Evolutionary conservation across 192 early-diverging fungal species (phyloP), one percentile per base, ranked within the genome.

Genomic region (Backusella circina): DNA sequence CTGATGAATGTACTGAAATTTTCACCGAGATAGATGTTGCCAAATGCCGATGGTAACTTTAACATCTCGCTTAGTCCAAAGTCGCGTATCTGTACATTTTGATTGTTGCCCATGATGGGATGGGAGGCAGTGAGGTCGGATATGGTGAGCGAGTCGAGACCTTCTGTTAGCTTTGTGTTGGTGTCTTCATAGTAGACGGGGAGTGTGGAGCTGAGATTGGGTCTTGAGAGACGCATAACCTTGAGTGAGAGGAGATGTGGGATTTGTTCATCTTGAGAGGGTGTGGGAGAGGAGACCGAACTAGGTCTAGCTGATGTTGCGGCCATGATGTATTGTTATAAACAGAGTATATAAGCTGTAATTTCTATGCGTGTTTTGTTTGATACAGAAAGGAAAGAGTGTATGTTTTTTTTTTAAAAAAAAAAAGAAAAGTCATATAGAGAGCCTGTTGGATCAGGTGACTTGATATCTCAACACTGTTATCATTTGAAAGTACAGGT

Each of bases 21-120:
- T 83, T 98, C 97, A 8, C 97, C 97, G 23, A 99, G 87, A 77
- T 97, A 98, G 37, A 99, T 97, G 51, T 93, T 93, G 8, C 96
- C 96, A 83, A 98, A 97, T 13, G 93, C 84, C 6, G 91, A 81
- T 18, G 96, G 96, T 72, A 97, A 86, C n/a, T 88, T 82, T 61
- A 96, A 84, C 15, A 93, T 80, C 71, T 94, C 90, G 5, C 85
- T 84, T 28, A 95, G 77, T 21, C 86, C 88, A 66, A 90, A 89
- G 39, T 90, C 86, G 8, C 88, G 84, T 66, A 89, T 89, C 54
- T 82, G 79, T n/a, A 77, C 47, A 5, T 71, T 33, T 18, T 75
- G n/a, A 16, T 51, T 67, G 15, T 26, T 57, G 18, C 61, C 65
- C 18, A 44, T 33, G 10, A 83, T 73, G 65, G 71, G 75, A 41